phyloP scores from a whole-genome alignment of 176 grass and related monocot genomes.

The Oryza nivara region DNA sequence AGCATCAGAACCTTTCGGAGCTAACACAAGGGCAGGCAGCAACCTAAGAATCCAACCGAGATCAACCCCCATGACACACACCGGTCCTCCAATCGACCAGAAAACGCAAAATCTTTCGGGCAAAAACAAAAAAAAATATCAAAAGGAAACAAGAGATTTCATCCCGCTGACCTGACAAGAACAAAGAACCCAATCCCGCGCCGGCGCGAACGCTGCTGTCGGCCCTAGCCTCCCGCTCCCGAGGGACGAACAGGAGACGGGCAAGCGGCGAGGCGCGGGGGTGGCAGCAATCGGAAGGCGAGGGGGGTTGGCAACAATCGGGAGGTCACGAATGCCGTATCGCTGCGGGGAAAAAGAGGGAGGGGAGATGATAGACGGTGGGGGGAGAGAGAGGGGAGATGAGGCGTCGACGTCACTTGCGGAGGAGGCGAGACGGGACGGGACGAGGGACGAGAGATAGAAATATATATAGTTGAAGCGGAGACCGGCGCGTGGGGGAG shows the following conservation, averaged over 20 bases:
- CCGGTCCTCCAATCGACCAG: background rate
- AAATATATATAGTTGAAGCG: background rate
- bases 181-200: conserved; percentile 12
- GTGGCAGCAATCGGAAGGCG: background rate
- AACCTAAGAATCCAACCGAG: background rate
- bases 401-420: conserved; percentile 31
- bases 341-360: background rate
- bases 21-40: background rate
- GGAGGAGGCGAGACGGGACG: background rate
- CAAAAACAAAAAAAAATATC: background rate
- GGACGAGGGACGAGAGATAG: background rate
- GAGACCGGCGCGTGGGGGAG: background rate
- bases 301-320: background rate
- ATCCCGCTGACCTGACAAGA: conserved; percentile 17
- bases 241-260: background rate
- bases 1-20: background rate
- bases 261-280: background rate
- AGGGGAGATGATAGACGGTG: background rate
- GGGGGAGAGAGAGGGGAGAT: background rate
- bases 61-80: background rate
- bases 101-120: conserved; percentile 3
- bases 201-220: background rate
- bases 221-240: background rate
- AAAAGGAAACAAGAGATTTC: background rate
- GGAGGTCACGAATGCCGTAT: background rate